A percentile compares a stretch with the other conserved stretches of the same genome.
phyloP scores from a whole-genome alignment of 164 flowering plant species.

The Nelumbo lutea region DNA sequence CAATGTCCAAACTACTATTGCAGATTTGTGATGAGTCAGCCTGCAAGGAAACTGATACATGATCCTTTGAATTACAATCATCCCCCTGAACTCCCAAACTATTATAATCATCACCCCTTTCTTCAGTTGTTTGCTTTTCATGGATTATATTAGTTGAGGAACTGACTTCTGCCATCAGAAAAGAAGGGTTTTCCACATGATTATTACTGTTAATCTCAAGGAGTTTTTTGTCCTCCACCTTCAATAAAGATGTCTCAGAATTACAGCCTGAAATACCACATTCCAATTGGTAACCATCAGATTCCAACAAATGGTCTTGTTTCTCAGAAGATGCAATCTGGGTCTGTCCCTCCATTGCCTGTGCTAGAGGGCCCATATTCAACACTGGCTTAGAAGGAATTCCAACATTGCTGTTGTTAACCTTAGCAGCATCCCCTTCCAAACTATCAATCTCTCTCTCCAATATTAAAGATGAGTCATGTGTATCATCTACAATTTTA shows the following conservation, averaged over 20 bases:
- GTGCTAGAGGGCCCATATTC: constrained; percentile 9
- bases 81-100: constrained; percentile 11
- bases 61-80: constrained; percentile 6
- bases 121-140: constrained; percentile 16
- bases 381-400: constrained; percentile 5
- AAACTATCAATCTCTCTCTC: constrained; percentile 10
- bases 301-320: constrained; percentile 6
- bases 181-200: constrained; percentile 12
- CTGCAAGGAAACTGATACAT: constrained; percentile 8
- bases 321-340: constrained; percentile 4
- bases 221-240: constrained; percentile 14
- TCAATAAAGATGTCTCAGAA: constrained; percentile 14
- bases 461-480: constrained; percentile 9
- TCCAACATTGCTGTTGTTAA: constrained; percentile 5
- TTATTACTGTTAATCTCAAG: constrained; percentile 8
- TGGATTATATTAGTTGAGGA: constrained; percentile 21
- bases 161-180: constrained; percentile 8
- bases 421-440: constrained; percentile 17
- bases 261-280: constrained; percentile 12
- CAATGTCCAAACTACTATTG: constrained; percentile 9
- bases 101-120: constrained; percentile 12
- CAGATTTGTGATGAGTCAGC: constrained; percentile 18
- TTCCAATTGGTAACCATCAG: constrained; percentile 8
- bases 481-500: constrained; percentile 9
- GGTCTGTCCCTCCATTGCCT: constrained; percentile 3